Conservation (phyloP, 805 yeast genomes). For the Dipodascopsis uninucleata region DNA sequence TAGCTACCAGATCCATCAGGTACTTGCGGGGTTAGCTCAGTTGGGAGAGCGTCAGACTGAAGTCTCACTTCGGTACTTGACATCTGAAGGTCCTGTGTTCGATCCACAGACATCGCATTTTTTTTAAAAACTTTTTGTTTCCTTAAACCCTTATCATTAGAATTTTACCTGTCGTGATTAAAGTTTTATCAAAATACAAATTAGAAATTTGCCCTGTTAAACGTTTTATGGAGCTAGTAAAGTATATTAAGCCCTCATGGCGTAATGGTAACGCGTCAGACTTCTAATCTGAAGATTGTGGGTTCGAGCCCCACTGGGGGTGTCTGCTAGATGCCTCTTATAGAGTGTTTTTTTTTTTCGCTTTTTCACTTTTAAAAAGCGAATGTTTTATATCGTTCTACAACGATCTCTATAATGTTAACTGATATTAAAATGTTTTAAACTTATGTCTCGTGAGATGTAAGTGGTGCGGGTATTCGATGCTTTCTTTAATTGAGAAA, state of each 20-base stretch:
- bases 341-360: conserved; percentile 12
- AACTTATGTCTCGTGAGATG: too few relatives aligned
- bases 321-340: conserved; percentile 10
- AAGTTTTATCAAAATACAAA: neutral
- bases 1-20: too few relatives aligned
- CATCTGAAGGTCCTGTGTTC: conserved; percentile 89
- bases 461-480: too few relatives aligned
- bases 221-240: too few relatives aligned
- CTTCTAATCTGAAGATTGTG: conserved; percentile 32
- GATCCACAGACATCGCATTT: conserved; percentile 59
- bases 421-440: neutral
- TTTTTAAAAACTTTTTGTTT: too few relatives aligned
- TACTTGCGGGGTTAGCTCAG: conserved; percentile 49
- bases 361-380: neutral
- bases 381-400: neutral
- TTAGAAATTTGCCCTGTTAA: neutral
- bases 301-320: conserved; percentile 33
- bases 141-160: too few relatives aligned
- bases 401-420: neutral
- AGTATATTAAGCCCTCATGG: conserved; percentile 26
- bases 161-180: too few relatives aligned
- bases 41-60: conserved; percentile 51
- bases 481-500: too few relatives aligned
- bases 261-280: conserved; percentile 32
- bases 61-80: conserved; percentile 37